Conservation (phyloP, 306 rosid genomes). For the Acmispon strigosus region DNA sequence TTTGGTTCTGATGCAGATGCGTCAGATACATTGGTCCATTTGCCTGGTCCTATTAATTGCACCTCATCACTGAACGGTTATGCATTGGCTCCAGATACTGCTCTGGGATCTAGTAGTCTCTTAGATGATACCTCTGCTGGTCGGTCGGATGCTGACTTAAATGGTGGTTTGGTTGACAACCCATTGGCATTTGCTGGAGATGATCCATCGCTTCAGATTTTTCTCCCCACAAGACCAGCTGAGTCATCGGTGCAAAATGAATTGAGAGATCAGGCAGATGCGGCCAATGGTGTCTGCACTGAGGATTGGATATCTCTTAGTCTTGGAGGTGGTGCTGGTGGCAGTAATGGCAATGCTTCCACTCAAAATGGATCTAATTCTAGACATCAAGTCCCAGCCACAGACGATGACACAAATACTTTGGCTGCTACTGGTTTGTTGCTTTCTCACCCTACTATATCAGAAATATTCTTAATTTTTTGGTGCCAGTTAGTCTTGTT, state of each 20-base stretch:
- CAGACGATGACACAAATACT: conserved; percentile 47
- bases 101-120: conserved; percentile 50
- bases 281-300: conserved; percentile 70
- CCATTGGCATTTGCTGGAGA: conserved; percentile 80
- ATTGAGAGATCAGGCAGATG: conserved; percentile 65
- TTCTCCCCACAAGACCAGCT: conserved; percentile 94
- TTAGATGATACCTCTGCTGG: conserved; percentile 54
- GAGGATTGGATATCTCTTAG: conserved; percentile 95
- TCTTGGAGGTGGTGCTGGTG: conserved; percentile 73
- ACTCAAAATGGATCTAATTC: conserved; percentile 59
- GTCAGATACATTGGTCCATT: conserved; percentile 60
- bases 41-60: conserved; percentile 64
- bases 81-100: conserved; percentile 52
- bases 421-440: conserved; percentile 72
- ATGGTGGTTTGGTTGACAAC: conserved; percentile 80
- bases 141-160: conserved; percentile 59
- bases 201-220: conserved; percentile 94
- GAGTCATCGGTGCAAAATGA: conserved; percentile 65
- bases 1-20: conserved; percentile 75
- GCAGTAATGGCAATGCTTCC: conserved; percentile 50
- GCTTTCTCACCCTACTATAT: conserved; percentile 11
- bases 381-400: conserved; percentile 51
- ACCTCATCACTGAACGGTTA: conserved; percentile 74
- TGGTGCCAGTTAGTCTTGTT: not conserved
- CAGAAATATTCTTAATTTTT: not conserved